Percentiles rank a stretch among this genome's conserved stretches.
Conservation (phyloP, 2,329 filamentous ascomycete species). For the Fusarium nurragi region DNA sequence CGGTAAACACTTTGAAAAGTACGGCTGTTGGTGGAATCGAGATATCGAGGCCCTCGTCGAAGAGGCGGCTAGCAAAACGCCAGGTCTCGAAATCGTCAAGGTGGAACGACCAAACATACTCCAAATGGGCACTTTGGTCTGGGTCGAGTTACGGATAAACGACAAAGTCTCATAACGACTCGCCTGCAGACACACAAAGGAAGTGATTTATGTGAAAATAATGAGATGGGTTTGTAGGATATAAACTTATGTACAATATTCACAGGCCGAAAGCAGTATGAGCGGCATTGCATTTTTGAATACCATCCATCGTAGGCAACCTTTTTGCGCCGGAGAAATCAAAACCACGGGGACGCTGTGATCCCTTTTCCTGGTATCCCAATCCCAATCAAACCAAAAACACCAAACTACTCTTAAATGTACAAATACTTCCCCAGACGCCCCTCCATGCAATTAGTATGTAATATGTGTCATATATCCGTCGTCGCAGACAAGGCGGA, state of each 20-base stretch:
- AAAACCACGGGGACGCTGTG: conserved; percentile 25
- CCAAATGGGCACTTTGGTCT: conserved; percentile 67
- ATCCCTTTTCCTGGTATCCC: conserved; percentile 40
- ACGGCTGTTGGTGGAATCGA: conserved; percentile 75
- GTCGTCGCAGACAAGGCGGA: conserved; percentile 42
- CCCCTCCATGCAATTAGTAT: conserved; percentile 42
- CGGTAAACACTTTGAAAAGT: conserved; percentile 64
- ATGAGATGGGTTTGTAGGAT: conserved; percentile 39
- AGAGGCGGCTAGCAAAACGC: conserved; percentile 57
- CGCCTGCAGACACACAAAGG: conserved; percentile 19
- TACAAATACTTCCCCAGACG: conserved; percentile 47
- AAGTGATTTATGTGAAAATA: conserved; percentile 1
- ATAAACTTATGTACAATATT: conserved; percentile 42
- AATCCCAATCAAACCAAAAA: conserved; percentile 35
- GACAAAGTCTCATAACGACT: conserved; percentile 27
- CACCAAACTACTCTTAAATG: conserved; percentile 44
- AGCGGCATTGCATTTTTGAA: conserved; percentile 43
- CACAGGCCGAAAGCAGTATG: conserved; percentile 36
- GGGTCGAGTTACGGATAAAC: conserved; percentile 64
- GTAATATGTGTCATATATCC: conserved; percentile 36
- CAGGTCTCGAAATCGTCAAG: conserved; percentile 66
- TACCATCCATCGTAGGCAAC: conserved; percentile 21
- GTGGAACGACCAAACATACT: conserved; percentile 61
- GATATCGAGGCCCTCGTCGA: conserved; percentile 66
- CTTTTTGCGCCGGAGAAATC: conserved; percentile 35